Percentiles rank a stretch among this genome's conserved stretches.
phyloP scores from a whole-genome alignment of 139 green algal species.

The Pseudopediastrum boryanum region DNA sequence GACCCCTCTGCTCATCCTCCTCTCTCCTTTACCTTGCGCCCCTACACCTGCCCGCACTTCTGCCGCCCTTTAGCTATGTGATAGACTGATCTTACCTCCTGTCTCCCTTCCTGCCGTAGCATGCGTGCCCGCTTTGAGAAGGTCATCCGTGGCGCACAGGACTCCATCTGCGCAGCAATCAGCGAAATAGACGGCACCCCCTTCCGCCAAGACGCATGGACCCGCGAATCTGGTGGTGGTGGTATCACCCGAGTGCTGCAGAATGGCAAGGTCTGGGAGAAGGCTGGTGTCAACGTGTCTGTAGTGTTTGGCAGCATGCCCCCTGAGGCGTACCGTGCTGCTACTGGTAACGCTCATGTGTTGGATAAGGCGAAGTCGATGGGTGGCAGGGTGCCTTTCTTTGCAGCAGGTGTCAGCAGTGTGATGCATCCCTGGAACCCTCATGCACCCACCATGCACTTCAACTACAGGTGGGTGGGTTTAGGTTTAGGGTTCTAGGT shows the following conservation, averaged over 20 bases:
- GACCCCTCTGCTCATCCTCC: too few species aligned
- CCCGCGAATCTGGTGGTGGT: conserved; percentile 86
- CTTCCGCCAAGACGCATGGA: conserved; percentile 97
- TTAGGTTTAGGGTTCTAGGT: too few species aligned
- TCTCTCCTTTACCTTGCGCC: too few species aligned
- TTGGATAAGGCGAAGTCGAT: conserved; percentile 17
- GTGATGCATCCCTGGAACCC: conserved; percentile 99
- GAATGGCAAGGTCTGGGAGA: conserved; percentile 92
- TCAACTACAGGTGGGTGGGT: conserved; percentile 99
- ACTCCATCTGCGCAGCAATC: conserved; percentile 90
- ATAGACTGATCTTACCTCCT: neutral
- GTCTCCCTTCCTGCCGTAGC: conserved; percentile 43
- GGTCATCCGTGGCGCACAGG: conserved; percentile 85
- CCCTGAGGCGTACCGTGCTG: conserved; percentile 89
- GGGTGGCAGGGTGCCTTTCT: conserved; percentile 92
- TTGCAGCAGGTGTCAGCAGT: conserved; percentile 94
- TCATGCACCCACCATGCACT: conserved; percentile 97
- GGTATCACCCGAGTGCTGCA: conserved; percentile 96
- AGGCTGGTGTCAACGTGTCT: conserved; percentile 94
- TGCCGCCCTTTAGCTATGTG: neutral
- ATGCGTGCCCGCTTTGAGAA: conserved; percentile 86
- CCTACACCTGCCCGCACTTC: neutral
- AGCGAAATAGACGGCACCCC: conserved; percentile 87
- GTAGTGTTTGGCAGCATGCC: conserved; percentile 99
- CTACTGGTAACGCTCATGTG: neutral